Conservation (phyloP, 345 rosid species). For the Pistacia vera region DNA sequence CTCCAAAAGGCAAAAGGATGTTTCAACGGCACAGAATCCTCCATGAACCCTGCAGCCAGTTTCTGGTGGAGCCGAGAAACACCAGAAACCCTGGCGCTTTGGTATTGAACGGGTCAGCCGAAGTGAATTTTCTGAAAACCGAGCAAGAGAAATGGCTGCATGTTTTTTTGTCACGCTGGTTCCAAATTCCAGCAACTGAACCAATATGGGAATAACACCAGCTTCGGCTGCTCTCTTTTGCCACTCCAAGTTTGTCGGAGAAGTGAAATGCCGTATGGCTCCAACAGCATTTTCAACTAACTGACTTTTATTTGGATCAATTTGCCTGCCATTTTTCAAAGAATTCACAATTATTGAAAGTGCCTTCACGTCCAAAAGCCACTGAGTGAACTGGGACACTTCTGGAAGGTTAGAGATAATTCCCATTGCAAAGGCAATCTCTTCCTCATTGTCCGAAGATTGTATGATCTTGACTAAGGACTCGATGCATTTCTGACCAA, state of each 20-base stretch:
- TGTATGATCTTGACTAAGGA: conserved; percentile 50
- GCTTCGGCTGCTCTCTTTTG: conserved; percentile 59
- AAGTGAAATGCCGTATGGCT: conserved; percentile 56
- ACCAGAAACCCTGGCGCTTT: conserved; percentile 43
- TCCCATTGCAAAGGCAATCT: conserved; percentile 53
- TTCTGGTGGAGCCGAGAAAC: conserved; percentile 52
- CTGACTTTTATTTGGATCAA: conserved; percentile 35
- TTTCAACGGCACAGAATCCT: conserved; percentile 57
- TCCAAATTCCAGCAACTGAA: conserved; percentile 49
- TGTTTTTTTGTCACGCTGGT: conserved; percentile 45
- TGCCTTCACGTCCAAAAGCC: conserved; percentile 57
- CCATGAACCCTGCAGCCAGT: conserved; percentile 48
- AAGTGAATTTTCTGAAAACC: conserved; percentile 49
- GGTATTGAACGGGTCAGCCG: conserved; percentile 38
- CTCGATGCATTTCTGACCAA: conserved; percentile 41
- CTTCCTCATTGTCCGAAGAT: conserved; percentile 45
- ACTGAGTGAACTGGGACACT: conserved; percentile 41
- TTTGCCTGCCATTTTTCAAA: conserved; percentile 27
- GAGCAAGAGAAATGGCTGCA: conserved; percentile 54
- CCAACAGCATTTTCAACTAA: conserved; percentile 54
- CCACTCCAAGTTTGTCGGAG: conserved; percentile 43
- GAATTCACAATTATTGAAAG: conserved; percentile 28
- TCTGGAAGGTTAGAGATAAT: conserved; percentile 63
- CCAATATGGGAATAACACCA: conserved; percentile 52
- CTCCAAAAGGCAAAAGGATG: conserved; percentile 71